phyloP scores from a whole-genome alignment of 768 basidiomycete species.

The Lentinula edodes region DNA sequence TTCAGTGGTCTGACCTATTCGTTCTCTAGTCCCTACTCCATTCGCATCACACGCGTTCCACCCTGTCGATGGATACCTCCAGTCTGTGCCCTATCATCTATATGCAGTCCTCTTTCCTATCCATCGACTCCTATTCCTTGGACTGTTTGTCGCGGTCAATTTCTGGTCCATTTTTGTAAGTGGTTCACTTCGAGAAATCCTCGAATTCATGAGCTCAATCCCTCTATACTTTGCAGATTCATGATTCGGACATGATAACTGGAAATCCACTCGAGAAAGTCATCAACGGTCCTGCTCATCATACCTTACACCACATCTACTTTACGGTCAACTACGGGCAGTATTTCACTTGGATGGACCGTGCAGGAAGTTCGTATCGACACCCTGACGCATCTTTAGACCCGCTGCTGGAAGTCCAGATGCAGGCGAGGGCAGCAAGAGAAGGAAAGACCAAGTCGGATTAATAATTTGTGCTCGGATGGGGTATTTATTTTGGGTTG shows the following conservation, averaged over 20 bases:
- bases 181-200: slow-evolving; percentile 9
- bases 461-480: not conserved
- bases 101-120: slow-evolving; percentile 89
- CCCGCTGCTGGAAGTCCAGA: slow-evolving; percentile 68
- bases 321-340: slow-evolving; percentile 97
- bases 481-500: not conserved
- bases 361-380: slow-evolving; percentile 78
- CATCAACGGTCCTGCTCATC: slow-evolving; percentile 98
- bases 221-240: slow-evolving; percentile 55
- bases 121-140: slow-evolving; percentile 80
- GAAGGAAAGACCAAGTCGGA: not conserved
- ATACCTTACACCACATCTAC: slow-evolving; percentile 94
- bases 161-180: slow-evolving; percentile 88
- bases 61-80: slow-evolving; percentile 88
- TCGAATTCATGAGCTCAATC: not conserved
- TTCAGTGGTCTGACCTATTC: slow-evolving; percentile 6
- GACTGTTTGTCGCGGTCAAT: slow-evolving; percentile 87
- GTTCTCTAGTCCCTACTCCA: slow-evolving; percentile 79
- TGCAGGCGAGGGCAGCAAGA: slow-evolving; percentile 11
- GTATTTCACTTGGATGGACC: slow-evolving; percentile 98
- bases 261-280: slow-evolving; percentile 81
- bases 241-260: slow-evolving; percentile 98
- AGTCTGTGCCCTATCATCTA: slow-evolving; percentile 93
- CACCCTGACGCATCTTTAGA: slow-evolving; percentile 82
- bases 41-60: slow-evolving; percentile 99